Conservation (phyloP, 2,329 filamentous ascomycete genomes). For the Pseudogymnoascus sp. region DNA sequence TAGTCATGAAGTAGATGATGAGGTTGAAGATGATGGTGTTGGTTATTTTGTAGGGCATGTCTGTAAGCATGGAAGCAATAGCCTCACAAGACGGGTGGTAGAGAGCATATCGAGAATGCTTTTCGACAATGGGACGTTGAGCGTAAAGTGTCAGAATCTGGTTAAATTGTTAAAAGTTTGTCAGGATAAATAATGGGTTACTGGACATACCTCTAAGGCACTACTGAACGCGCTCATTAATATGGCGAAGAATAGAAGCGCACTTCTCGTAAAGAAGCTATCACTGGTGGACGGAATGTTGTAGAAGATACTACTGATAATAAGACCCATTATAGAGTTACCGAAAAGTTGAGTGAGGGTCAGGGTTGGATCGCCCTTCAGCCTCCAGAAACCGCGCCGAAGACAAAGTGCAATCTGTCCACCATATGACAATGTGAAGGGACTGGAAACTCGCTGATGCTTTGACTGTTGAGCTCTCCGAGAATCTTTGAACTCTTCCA, state of each 20-base stretch:
- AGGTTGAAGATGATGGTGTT: slow-evolving; percentile 40
- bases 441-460: slow-evolving; percentile 43
- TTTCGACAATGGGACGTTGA: slow-evolving; percentile 87
- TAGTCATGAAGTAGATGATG: slow-evolving; percentile 56
- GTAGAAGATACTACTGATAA: slow-evolving; percentile 55
- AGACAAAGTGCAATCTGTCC: slow-evolving; percentile 69
- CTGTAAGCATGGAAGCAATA: slow-evolving; percentile 72
- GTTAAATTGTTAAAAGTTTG: slow-evolving; percentile 28
- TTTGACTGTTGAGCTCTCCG: slow-evolving; percentile 32
- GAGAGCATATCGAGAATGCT: slow-evolving; percentile 76
- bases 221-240: slow-evolving; percentile 54
- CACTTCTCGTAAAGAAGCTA: slow-evolving; percentile 53
- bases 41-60: slow-evolving; percentile 71
- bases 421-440: slow-evolving; percentile 40
- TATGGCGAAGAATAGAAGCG: slow-evolving; percentile 56
- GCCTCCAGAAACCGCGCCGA: slow-evolving; percentile 66
- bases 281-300: slow-evolving; percentile 41
- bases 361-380: slow-evolving; percentile 52
- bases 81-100: slow-evolving; percentile 84
- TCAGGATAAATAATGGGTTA: slow-evolving; percentile 31
- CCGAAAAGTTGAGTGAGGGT: slow-evolving; percentile 59
- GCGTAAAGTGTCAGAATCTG: slow-evolving; percentile 67
- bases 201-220: slow-evolving; percentile 48
- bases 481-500: slow-evolving; percentile 30
- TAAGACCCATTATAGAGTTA: slow-evolving; percentile 42